Percentiles rank a stretch among this genome's conserved stretches.
phyloP scores from a whole-genome alignment of 495 filamentous ascomycete species.

The Glutinoglossum americanum region DNA sequence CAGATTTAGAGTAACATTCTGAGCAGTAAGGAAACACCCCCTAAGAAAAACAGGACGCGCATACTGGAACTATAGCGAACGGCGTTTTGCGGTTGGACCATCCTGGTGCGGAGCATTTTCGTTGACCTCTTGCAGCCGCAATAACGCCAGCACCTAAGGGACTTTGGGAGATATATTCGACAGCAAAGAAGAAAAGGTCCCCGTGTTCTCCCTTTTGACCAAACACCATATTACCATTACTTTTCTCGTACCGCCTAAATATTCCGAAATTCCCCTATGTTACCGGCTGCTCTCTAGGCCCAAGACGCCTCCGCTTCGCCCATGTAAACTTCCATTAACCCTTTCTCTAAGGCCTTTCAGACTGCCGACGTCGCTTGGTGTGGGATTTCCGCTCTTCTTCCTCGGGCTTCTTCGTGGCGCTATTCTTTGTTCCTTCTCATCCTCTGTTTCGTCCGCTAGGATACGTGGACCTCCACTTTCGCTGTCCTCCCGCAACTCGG shows the following conservation, averaged over 20 bases:
- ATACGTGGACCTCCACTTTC: conserved; percentile 9
- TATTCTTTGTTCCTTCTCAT: conserved; percentile 9
- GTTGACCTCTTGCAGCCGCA: no score
- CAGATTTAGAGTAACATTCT: no score
- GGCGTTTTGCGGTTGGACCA: no score
- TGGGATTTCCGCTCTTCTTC: conserved; percentile 13
- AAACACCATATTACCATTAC: background rate
- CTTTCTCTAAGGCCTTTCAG: conserved; percentile 20
- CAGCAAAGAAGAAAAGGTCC: background rate
- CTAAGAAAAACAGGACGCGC: no score
- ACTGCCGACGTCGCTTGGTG: conserved; percentile 11
- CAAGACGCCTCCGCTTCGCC: conserved; percentile 13
- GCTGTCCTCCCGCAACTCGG: conserved; percentile 9
- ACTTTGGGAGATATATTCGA: background rate
- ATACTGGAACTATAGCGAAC: no score
- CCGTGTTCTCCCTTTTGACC: background rate
- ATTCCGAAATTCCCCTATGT: background rate
- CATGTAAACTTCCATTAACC: conserved; percentile 19
- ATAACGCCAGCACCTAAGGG: background rate
- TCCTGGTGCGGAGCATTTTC: no score
- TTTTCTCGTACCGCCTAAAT: background rate
- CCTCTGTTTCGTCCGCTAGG: conserved; percentile 13
- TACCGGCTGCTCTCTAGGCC: conserved; percentile 9
- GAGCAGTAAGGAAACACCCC: no score
- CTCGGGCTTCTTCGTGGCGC: conserved; percentile 10